Base-by-base conservation (phyloP, 2,329 filamentous ascomycete genomes). In the Thelonectria discophora region DNA sequence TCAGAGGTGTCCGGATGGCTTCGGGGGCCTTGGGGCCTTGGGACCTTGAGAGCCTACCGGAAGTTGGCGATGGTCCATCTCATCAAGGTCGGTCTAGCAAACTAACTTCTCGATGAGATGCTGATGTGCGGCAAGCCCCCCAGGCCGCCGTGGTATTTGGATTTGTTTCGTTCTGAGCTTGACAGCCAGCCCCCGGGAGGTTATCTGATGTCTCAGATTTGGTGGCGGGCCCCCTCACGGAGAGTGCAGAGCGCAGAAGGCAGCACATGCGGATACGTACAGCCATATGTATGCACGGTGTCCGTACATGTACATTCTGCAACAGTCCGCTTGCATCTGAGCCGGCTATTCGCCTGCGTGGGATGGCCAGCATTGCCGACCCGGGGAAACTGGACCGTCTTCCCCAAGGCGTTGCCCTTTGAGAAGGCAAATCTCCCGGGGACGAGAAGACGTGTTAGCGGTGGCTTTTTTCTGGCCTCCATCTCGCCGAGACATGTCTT, bases 401-500 rank as follows among this genome's bases (percentile, higher is more conserved):
- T 46, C 45, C 43, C 50, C 43, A 37, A 42, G 30, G 27, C 47
- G 37, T 60, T 47, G 47, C 55, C 32, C 47, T 17, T 55, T 34
- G 46, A 9, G 30, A 47, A 37, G 55, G 30, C 46, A 42, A 55
- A 50, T 60, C 45, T 55, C 51, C 40, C n/a, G 17, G 52, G 45
- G 21, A 24, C 30, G 27, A 27, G 18, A 24, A 24, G 18, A 20
- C n/a, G 50, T 30, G 27, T 30, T 30, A 30, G 27, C 27, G 27
- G 67, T 66, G 62, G 65, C 55, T 59, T 61, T 48, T 59, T 61
- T 40, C 32, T 50, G 39, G 18, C 60, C 65, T 55, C 52, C 58
- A 67, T 64, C 58, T 65, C 66, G 65, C 67, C 66, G 69, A 71
- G 69, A 71, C 68, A 68, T 50, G 34, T 63, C 62, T 68, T 64